A percentile compares a stretch with the other conserved stretches of the same genome.
Conservation (phyloP, 2,329 filamentous ascomycete genomes). For the Xylaria sp. region DNA sequence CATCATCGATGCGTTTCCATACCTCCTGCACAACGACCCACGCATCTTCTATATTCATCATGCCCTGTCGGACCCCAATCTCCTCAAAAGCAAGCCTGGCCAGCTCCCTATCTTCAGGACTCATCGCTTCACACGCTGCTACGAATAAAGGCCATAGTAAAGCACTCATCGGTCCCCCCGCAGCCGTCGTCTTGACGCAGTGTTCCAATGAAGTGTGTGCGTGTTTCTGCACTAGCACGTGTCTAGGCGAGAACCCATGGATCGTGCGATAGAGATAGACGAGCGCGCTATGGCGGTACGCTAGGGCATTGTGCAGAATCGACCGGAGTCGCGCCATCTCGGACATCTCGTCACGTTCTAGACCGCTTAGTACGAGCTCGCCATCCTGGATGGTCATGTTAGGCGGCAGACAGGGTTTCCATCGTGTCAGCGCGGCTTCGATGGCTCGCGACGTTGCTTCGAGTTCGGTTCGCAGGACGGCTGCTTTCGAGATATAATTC, state of each 20-base stretch:
- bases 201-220: slow-evolving; percentile 46
- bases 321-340: slow-evolving; percentile 45
- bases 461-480: slow-evolving; percentile 46
- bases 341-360: slow-evolving; percentile 21
- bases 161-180: slow-evolving; percentile 57
- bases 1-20: slow-evolving; percentile 51
- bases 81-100: slow-evolving; percentile 48
- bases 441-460: slow-evolving; percentile 49
- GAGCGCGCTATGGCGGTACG: slow-evolving; percentile 54
- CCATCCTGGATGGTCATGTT: slow-evolving; percentile 32
- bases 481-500: slow-evolving; percentile 40
- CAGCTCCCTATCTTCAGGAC: slow-evolving; percentile 44
- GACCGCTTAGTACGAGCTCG: slow-evolving; percentile 19
- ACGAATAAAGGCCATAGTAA: slow-evolving; percentile 62
- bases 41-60: slow-evolving; percentile 58
- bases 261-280: slow-evolving; percentile 55
- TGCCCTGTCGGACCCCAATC: slow-evolving; percentile 54
- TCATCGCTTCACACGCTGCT: slow-evolving; percentile 54
- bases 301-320: slow-evolving; percentile 54
- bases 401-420: slow-evolving; percentile 48
- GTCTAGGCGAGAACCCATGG: slow-evolving; percentile 41
- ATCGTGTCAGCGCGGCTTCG: slow-evolving; percentile 49
- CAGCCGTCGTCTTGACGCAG: slow-evolving; percentile 50
- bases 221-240: slow-evolving; percentile 50
- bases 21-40: slow-evolving; percentile 58